Base-by-base conservation (phyloP, 306 rosid species). In the Oxytropis ochrocephala region DNA sequence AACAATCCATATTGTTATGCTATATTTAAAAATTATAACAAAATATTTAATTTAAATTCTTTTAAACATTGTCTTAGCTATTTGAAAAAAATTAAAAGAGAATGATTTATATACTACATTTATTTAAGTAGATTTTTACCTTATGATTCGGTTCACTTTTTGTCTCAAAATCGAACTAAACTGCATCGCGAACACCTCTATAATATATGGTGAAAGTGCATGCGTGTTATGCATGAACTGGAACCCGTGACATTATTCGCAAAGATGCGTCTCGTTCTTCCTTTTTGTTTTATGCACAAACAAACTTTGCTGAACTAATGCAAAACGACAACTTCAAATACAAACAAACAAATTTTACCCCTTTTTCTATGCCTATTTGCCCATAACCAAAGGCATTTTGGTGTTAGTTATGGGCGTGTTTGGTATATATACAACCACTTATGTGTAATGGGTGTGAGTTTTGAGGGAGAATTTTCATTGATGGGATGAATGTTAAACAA, bases 221-320 rank as follows among this genome's bases (percentile, higher is more conserved):
- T 0, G 11, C 7, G 19, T 46, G 38, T 49, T 59, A 32, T 52
- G 66, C 1, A 32, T 54, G 59, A 54, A 58, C 8, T 64, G 59
- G 59, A 64, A 54, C 69, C 74, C 62, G 79, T 75, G 79, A 75
- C 61, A 36, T 35, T 35, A 46, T 47, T 47, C 0, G 10, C 5
- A 7, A 7, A 41, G 35, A 73, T 73, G 54, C 39, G 48, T 55
- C 58, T 64, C 5, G 2, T 55, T 65, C 52, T 73, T 44, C 49
- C 7, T 4, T 75, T 75, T 35, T 33, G 65, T 32, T 32, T 5
- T 64, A 43, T 44, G 21, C 36, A 43, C 68, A 35, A 35, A 43
- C 68, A 35, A 35, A 11, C 3, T 19, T 46, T 44, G 24, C 58
- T 58, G 9, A 18, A 46, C 36, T 44, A 18, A 18, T n/a, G 24